Evolutionary conservation across 768 basidiomycete species (phyloP).

Genomic region (Boletus bicolor): DNA sequence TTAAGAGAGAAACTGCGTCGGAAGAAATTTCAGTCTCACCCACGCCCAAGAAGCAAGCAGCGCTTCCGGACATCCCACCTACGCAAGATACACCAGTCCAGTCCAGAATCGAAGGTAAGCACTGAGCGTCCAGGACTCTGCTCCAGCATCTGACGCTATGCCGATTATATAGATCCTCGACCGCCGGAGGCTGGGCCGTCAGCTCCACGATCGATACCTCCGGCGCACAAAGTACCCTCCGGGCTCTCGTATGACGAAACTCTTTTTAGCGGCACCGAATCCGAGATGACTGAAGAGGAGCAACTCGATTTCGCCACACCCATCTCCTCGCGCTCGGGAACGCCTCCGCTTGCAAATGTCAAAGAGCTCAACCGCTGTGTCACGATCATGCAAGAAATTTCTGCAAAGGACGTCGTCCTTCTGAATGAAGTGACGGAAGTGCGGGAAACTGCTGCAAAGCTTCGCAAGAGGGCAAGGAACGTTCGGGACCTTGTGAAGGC

Average conservation of each 20-base stretch:
- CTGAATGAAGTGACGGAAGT: constrained; percentile 9
- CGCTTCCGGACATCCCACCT: background rate
- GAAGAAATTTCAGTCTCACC: background rate
- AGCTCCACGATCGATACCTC: background rate
- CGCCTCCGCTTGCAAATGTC: constrained; percentile 15
- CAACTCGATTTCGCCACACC: constrained; percentile 21
- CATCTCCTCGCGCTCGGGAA: constrained; percentile 23
- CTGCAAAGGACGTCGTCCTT: constrained; percentile 14
- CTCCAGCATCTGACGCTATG: background rate
- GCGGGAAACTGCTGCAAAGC: constrained; percentile 16
- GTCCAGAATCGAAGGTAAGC: background rate
- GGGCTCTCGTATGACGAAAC: background rate
- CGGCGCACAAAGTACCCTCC: background rate
- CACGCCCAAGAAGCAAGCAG: background rate
- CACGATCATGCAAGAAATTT: constrained; percentile 26
- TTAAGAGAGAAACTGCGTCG: background rate
- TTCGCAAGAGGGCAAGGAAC: constrained; percentile 21
- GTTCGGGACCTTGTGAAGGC: constrained; percentile 22
- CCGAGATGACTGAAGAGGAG: constrained; percentile 23
- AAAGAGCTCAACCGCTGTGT: constrained; percentile 23
- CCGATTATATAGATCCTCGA: background rate
- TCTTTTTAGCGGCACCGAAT: constrained; percentile 21
- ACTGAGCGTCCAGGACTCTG: background rate
- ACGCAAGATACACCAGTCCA: background rate
- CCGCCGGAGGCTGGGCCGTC: constrained; percentile 2